These are phyloP conservation scores for Boletus patriciae DNA, from an alignment of 768 basidiomycete species.

Conservation along the genomic window DNA sequence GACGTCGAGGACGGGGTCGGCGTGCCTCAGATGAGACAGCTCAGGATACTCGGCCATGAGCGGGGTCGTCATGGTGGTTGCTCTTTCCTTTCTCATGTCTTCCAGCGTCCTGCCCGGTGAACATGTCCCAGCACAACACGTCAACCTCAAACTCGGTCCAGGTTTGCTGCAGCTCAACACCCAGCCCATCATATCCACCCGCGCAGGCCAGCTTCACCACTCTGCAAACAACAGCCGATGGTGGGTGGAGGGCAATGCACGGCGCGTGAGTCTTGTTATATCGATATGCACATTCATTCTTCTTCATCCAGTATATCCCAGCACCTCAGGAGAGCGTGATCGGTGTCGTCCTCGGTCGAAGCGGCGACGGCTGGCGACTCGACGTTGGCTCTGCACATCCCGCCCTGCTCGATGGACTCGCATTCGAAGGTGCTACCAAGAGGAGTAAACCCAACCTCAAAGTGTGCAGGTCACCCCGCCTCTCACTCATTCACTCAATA, in stretches of 20 bases:
- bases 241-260: conserved; percentile 88
- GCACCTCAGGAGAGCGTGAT: conserved; percentile 88
- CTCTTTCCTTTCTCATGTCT: conserved; percentile 38
- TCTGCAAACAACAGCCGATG: conserved; percentile 72
- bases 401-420: conserved; percentile 83
- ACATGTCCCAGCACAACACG: conserved; percentile 66
- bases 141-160: conserved; percentile 84
- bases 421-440: conserved; percentile 96
- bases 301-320: conserved; percentile 72
- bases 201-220: conserved; percentile 68
- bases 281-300: background rate
- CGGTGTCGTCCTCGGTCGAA: conserved; percentile 74
- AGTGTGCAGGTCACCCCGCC: conserved; percentile 40
- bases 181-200: conserved; percentile 53
- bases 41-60: conserved; percentile 70
- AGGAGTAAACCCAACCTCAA: conserved; percentile 92
- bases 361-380: conserved; percentile 89
- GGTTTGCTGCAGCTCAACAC: conserved; percentile 58
- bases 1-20: conserved; percentile 7
- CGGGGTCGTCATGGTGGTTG: conserved; percentile 34
- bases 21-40: conserved; percentile 69
- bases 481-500: conserved; percentile 7
- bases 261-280: conserved; percentile 58
- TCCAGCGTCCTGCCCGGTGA: conserved; percentile 80
- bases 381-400: conserved; percentile 90